These are phyloP conservation scores for Scleroderma bovista DNA, from an alignment of 768 basidiomycete species.

Conservation along the genomic window DNA sequence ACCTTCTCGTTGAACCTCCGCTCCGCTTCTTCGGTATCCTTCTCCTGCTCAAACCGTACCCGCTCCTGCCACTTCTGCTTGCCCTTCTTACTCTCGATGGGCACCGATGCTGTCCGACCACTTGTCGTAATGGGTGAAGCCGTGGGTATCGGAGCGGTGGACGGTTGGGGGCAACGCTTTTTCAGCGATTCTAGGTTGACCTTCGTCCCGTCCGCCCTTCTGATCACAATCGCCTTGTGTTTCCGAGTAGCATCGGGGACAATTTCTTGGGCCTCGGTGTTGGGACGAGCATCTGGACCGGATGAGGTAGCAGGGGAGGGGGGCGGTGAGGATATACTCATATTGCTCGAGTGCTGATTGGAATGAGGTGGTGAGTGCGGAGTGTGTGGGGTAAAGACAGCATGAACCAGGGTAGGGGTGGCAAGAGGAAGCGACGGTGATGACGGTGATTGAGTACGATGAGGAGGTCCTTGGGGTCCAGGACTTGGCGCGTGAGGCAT, in stretches of 20 bases:
- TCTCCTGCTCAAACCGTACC: slow-evolving; percentile 37
- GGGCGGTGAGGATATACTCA: slow-evolving; percentile 52
- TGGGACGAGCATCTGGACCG: slow-evolving; percentile 43
- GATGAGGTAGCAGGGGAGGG: slow-evolving; percentile 57
- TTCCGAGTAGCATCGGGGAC: slow-evolving; percentile 45
- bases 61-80: slow-evolving; percentile 44
- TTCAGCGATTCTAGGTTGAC: slow-evolving; percentile 53
- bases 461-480: slow-evolving; percentile 37
- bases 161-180: slow-evolving; percentile 39
- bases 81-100: slow-evolving; percentile 61
- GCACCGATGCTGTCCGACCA: slow-evolving; percentile 35
- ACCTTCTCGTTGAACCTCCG: slow-evolving; percentile 26
- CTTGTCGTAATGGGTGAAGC: slow-evolving; percentile 25
- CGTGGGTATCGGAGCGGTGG: slow-evolving; percentile 35
- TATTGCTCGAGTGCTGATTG: slow-evolving; percentile 41
- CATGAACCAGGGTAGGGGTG: slow-evolving; percentile 64
- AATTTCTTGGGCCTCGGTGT: slow-evolving; percentile 59
- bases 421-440: slow-evolving; percentile 52
- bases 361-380: slow-evolving; percentile 42
- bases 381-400: slow-evolving; percentile 43
- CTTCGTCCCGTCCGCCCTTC: slow-evolving; percentile 60
- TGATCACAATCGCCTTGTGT: slow-evolving; percentile 48
- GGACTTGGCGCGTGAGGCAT: slow-evolving; percentile 35
- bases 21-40: slow-evolving; percentile 34
- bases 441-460: slow-evolving; percentile 54